These are phyloP conservation scores for Trypanosoma theileri DNA, from an alignment of 208 protist genomes.

Conservation along the genomic window DNA sequence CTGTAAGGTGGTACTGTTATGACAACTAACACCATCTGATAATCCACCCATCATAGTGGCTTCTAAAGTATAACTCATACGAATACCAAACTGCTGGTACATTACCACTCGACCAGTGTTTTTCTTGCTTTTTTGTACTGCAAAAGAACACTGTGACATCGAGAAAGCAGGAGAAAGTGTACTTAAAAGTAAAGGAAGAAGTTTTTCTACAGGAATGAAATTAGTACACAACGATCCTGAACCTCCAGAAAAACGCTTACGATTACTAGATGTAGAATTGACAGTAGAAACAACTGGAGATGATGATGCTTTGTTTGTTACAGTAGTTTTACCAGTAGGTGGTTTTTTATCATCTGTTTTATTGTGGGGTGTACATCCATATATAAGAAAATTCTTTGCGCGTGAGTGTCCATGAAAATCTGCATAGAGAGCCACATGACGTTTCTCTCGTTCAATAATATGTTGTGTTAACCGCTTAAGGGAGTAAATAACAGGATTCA, in stretches of 20 bases:
- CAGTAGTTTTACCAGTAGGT: not conserved
- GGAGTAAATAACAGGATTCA: slow-evolving; percentile 85
- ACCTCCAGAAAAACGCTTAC: not conserved
- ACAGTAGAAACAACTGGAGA: not conserved
- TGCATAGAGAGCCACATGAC: slow-evolving; percentile 82
- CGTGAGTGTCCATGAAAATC: slow-evolving; percentile 96
- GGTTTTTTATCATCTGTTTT: slow-evolving; percentile 11
- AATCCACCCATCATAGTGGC: slow-evolving; percentile 90
- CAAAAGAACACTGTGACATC: slow-evolving; percentile 78
- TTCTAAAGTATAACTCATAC: slow-evolving; percentile 95
- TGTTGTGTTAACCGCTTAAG: slow-evolving; percentile 78
- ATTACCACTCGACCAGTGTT: slow-evolving; percentile 90
- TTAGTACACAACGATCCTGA: not conserved
- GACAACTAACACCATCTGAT: slow-evolving; percentile 4
- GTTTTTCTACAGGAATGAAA: slow-evolving; percentile 56
- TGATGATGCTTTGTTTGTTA: not conserved
- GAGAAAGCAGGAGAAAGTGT: slow-evolving; percentile 64
- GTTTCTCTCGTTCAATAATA: slow-evolving; percentile 60
- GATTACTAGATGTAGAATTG: not conserved
- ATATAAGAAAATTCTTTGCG: slow-evolving; percentile 95
- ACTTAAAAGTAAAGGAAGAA: slow-evolving; percentile 67
- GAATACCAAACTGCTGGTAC: slow-evolving; percentile 89
- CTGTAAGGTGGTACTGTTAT: not conserved
- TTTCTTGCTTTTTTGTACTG: slow-evolving; percentile 87
- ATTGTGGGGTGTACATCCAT: slow-evolving; percentile 81